Evolutionary conservation across 164 flowering plant species (phyloP).

Genomic region (Stephania japonica): DNA sequence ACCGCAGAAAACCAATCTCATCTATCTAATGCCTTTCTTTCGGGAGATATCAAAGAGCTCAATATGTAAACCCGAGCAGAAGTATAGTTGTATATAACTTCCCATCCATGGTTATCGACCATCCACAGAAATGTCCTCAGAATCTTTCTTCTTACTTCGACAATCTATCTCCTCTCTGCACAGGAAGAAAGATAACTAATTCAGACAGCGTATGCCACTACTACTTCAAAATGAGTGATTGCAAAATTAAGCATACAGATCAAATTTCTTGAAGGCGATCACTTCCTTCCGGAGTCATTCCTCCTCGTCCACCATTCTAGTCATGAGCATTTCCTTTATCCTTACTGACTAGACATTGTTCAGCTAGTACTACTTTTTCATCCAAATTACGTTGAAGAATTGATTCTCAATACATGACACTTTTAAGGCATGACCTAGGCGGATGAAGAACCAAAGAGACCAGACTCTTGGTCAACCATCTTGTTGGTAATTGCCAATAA

Average conservation of each 20-base stretch:
- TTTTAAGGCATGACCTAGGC: neutral
- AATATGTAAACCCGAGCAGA: neutral
- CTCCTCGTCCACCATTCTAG: neutral
- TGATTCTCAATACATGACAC: too few relatives aligned
- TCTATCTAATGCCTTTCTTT: neutral
- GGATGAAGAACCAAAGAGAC: neutral
- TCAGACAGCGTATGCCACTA: neutral
- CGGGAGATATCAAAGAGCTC: neutral
- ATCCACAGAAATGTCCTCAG: constrained; percentile 25
- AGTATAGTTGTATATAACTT: neutral
- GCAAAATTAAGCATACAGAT: neutral
- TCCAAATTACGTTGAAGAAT: neutral
- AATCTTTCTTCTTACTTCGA: constrained; percentile 29
- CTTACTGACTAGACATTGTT: neutral
- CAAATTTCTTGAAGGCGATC: too few relatives aligned
- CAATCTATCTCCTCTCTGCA: constrained; percentile 57
- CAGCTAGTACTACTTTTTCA: neutral
- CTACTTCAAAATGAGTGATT: neutral
- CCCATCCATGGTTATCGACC: constrained; percentile 26
- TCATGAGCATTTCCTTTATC: neutral
- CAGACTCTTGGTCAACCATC: neutral
- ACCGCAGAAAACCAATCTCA: neutral
- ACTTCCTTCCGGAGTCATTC: neutral
- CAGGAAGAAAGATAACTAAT: constrained; percentile 5
- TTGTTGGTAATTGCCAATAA: too few relatives aligned